Base-by-base conservation (phyloP, 805 yeast genomes). In the Maudiozyma bulderi region DNA sequence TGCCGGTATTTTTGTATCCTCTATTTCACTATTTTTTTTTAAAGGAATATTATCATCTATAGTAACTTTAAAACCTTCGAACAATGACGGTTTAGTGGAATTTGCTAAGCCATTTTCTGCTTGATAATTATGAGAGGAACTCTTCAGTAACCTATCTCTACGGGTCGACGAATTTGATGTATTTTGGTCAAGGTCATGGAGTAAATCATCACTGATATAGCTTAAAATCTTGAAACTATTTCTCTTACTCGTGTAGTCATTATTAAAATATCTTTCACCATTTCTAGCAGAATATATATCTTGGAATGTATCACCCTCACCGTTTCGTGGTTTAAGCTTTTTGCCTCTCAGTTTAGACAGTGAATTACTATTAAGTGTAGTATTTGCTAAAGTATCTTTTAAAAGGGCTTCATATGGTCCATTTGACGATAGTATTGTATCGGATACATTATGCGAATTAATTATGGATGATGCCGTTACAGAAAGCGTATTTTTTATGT, bases 31-130 rank as follows among this genome's bases (percentile, higher is more conserved):
- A 30, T 13, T 11, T 10, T 40, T 7, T n/a, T 11, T 3, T 1
- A 15, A 15, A 6, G 43, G 15, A 26, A 14, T 13, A 28, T 28
- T 15, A 7, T n/a, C 8, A 11, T 13, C 33, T 2, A 40, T 32
- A 0, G 78, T 69, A 5, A 88, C 86, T 55, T 73, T 72, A 59
- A 84, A 81, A 1, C 90, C 89, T 61, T 83, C 89, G 57, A 78
- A 82, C 20, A 84, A 64, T 3, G 87, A 77, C 52, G 76, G 81
- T 5, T 61, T 59, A 13, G 58, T 40, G 37, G 46, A 49, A 13
- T 46, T 40, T 20, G 46, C 39, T 33, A 44, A 14, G 11, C 30
- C 42, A 5, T 50, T 54, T 8, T 53, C 58, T 13, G 42, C 29
- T 34, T 48, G 47, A 37, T 54, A 54, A 5, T 52, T 50, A 28